These are phyloP conservation scores for Evansstolkia leycettana DNA, from an alignment of 495 filamentous ascomycete genomes.

Conservation along the genomic window DNA sequence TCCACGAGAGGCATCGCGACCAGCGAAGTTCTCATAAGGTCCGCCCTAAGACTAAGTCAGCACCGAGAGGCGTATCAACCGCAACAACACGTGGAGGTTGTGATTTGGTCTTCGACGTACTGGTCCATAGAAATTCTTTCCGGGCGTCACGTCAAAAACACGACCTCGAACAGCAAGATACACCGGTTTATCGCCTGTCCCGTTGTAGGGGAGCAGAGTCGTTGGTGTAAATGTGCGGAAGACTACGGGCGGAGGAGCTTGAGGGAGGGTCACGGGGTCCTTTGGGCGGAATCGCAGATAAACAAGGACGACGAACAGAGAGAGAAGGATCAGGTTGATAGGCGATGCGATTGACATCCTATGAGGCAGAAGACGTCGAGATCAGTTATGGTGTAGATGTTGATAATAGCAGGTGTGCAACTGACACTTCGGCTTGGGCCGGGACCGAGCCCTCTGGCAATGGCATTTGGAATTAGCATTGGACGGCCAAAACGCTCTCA, in stretches of 20 bases:
- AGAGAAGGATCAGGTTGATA: conserved; percentile 65
- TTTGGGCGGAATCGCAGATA: conserved; percentile 57
- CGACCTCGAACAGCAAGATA: conserved; percentile 74
- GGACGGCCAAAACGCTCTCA: no score
- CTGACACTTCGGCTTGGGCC: conserved; percentile 20
- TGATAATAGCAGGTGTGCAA: conserved; percentile 5
- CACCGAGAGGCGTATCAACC: neutral
- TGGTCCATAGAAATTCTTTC: conserved; percentile 86
- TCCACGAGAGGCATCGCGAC: conserved; percentile 84
- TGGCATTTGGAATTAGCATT: no score
- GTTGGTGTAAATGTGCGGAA: conserved; percentile 87
- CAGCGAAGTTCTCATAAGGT: conserved; percentile 88
- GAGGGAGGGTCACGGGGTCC: conserved; percentile 47
- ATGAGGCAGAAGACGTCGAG: conserved; percentile 3
- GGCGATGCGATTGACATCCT: conserved; percentile 58
- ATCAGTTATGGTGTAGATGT: no score
- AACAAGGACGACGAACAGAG: conserved; percentile 53
- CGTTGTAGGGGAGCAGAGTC: conserved; percentile 80
- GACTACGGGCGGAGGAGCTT: conserved; percentile 60
- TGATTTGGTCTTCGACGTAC: conserved; percentile 15
- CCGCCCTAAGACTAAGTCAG: conserved; percentile 41
- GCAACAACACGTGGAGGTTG: neutral
- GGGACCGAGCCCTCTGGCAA: conserved; percentile 8
- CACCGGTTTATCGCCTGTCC: conserved; percentile 57
- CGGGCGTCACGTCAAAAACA: conserved; percentile 78